Evolutionary conservation across 768 basidiomycete genomes (phyloP).

Genomic region (Trametes sanguinea): DNA sequence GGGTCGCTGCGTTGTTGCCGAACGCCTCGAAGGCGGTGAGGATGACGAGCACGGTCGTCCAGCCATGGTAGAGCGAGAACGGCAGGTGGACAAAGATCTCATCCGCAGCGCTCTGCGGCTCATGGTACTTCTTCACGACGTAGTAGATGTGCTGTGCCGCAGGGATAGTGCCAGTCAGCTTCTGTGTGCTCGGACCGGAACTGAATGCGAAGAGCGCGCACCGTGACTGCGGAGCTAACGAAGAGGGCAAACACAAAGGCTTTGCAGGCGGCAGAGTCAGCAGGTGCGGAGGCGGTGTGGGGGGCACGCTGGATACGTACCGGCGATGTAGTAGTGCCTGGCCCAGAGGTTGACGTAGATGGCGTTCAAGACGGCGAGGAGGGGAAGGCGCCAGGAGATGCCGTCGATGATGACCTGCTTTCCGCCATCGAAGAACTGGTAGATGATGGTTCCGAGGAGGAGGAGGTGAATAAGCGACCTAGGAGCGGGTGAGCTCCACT

Average conservation of each 20-base stretch:
- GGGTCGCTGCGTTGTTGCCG: conserved; percentile 68
- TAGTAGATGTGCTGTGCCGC: conserved; percentile 85
- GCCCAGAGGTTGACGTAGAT: conserved; percentile 90
- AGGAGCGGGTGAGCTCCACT: conserved; percentile 13
- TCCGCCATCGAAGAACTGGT: conserved; percentile 80
- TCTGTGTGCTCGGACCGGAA: neutral
- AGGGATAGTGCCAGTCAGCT: conserved; percentile 29
- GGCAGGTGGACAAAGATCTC: conserved; percentile 94
- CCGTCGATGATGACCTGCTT: conserved; percentile 83
- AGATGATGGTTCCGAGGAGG: conserved; percentile 87
- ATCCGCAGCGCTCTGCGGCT: conserved; percentile 62
- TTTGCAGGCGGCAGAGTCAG: conserved; percentile 31
- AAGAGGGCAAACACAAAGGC: conserved; percentile 90
- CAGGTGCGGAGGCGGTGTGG: conserved; percentile 3
- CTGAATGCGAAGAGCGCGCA: conserved; percentile 21
- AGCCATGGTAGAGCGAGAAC: conserved; percentile 94
- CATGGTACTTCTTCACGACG: conserved; percentile 84
- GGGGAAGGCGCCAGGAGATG: conserved; percentile 88
- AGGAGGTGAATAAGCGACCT: conserved; percentile 90
- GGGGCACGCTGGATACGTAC: conserved; percentile 36
- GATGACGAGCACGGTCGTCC: conserved; percentile 83
- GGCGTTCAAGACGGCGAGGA: conserved; percentile 84
- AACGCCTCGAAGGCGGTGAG: conserved; percentile 87
- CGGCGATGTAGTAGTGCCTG: conserved; percentile 67
- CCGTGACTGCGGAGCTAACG: conserved; percentile 72